Conservation (phyloP, 176 grass and related monocot genomes). For the Triticum urartu region DNA sequence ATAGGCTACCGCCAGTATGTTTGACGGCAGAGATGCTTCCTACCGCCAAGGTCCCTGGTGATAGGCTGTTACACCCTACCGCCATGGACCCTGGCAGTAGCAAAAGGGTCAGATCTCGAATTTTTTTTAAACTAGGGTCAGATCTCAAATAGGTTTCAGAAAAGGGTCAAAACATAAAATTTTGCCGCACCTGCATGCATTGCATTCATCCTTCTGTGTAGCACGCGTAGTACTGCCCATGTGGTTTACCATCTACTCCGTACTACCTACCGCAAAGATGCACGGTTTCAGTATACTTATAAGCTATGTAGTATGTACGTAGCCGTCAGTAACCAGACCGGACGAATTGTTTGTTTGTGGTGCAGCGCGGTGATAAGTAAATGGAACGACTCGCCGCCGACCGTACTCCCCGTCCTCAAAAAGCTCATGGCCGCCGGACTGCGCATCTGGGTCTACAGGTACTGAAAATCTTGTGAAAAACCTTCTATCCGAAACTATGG, state of each 20-base stretch:
- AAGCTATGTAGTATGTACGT: neutral
- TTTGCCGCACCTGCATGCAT: neutral
- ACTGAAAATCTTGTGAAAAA: neutral
- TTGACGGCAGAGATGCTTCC: no score
- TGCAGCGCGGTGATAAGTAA: slow-evolving; percentile 72
- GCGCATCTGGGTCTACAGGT: slow-evolving; percentile 96
- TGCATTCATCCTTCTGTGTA: slow-evolving; percentile 3
- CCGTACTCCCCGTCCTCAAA: slow-evolving; percentile 63
- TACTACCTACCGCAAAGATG: neutral
- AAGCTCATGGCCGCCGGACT: slow-evolving; percentile 83
- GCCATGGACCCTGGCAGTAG: no score
- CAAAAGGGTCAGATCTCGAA: no score
- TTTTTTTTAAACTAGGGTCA: no score
- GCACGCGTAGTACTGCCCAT: neutral
- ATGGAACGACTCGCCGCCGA: slow-evolving; percentile 91
- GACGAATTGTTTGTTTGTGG: neutral
- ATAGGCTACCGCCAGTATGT: no score
- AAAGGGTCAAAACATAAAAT: no score
- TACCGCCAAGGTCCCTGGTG: no score
- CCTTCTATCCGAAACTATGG: no score
- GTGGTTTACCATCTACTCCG: neutral
- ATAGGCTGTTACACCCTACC: no score
- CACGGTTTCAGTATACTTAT: no score
- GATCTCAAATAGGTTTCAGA: no score
- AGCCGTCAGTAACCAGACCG: no score